A percentile compares a stretch with the other conserved stretches of the same genome.
Conservation (phyloP, 352 stramenopile genomes). For the Elongisporangium anandrum region DNA sequence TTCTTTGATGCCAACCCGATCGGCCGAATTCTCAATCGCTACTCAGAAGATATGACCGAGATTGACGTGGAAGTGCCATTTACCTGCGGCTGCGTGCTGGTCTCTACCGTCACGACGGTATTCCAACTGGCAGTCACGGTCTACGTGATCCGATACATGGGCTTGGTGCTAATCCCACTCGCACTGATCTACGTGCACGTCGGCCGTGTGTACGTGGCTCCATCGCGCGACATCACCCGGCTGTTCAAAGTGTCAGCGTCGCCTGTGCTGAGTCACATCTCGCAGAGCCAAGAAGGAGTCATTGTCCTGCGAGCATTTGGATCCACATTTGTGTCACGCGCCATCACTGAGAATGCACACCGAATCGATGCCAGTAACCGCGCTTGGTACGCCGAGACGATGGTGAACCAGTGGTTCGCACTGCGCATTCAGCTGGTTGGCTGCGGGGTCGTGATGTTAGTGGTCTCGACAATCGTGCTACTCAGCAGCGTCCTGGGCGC, state of each 20-base stretch:
- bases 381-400: constrained; percentile 13
- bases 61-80: constrained; percentile 59
- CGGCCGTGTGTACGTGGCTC: constrained; percentile 9
- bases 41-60: constrained; percentile 79
- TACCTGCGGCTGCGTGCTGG: constrained; percentile 18
- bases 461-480: constrained; percentile 25
- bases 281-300: constrained; percentile 28
- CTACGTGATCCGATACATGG: constrained; percentile 53
- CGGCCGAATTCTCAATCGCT: constrained; percentile 84
- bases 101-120: constrained; percentile 8
- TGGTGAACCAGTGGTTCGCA: constrained; percentile 18
- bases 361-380: constrained; percentile 19
- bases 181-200: constrained; percentile 53
- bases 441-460: constrained; percentile 72
- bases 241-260: constrained; percentile 17
- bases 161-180: constrained; percentile 65
- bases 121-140: constrained; percentile 35
- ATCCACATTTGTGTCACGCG: constrained; percentile 13
- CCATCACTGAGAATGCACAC: constrained; percentile 12
- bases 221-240: constrained; percentile 11
- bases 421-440: constrained; percentile 55
- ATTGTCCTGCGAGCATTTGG: constrained; percentile 40
- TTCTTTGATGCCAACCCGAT: constrained; percentile 90
- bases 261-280: constrained; percentile 29
- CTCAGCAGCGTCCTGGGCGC: constrained; percentile 18